Conservation (phyloP, 805 yeast species). For the Kuraishia hungarica region DNA sequence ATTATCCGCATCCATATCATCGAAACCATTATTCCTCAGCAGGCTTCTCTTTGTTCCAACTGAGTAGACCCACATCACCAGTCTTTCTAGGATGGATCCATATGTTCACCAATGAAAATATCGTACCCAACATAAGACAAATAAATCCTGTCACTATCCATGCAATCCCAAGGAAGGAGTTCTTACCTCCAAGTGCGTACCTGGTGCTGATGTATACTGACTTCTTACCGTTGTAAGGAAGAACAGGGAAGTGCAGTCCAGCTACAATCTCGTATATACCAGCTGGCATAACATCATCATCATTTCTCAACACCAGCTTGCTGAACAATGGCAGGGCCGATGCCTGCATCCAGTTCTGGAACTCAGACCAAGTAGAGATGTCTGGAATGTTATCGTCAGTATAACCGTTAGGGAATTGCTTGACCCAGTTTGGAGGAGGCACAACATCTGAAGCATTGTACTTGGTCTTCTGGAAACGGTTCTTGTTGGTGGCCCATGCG, state of each 20-base stretch:
- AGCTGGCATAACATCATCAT: slow-evolving; percentile 37
- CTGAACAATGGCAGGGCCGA: slow-evolving; percentile 65
- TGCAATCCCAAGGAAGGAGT: slow-evolving; percentile 59
- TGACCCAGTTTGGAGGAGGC: slow-evolving; percentile 82
- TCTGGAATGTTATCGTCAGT: slow-evolving; percentile 64
- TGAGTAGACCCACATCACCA: slow-evolving; percentile 62
- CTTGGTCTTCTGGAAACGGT: slow-evolving; percentile 54
- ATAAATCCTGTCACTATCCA: slow-evolving; percentile 74
- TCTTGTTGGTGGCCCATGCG: slow-evolving; percentile 64
- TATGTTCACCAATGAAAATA: slow-evolving; percentile 45
- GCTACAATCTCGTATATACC: slow-evolving; percentile 60
- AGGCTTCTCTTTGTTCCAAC: slow-evolving; percentile 49
- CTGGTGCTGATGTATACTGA: slow-evolving; percentile 60
- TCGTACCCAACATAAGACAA: slow-evolving; percentile 48
- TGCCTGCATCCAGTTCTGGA: slow-evolving; percentile 85
- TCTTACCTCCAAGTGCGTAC: slow-evolving; percentile 71
- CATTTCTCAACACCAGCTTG: slow-evolving; percentile 59
- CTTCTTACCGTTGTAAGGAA: slow-evolving; percentile 59
- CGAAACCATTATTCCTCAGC: not conserved
- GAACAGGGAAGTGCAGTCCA: slow-evolving; percentile 76
- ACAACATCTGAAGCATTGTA: slow-evolving; percentile 54
- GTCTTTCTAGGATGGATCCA: slow-evolving; percentile 53
- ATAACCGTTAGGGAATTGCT: slow-evolving; percentile 65
- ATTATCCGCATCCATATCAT: too few species aligned
- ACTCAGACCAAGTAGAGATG: slow-evolving; percentile 53